Base-by-base conservation (phyloP, 306 rosid genomes). In the Vicia villosa region DNA sequence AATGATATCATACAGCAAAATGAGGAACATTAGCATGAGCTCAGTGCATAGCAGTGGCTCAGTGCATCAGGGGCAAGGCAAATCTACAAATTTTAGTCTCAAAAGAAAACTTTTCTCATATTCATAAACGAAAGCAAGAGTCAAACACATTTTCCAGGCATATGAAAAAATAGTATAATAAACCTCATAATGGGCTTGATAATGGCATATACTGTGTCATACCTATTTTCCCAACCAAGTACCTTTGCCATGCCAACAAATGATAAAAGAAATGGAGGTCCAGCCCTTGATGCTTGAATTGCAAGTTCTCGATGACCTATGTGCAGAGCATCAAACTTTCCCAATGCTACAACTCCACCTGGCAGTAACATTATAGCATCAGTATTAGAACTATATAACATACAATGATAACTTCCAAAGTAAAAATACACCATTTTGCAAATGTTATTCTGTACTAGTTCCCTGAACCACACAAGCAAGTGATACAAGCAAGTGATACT, bases 251-350 rank as follows among this genome's bases (percentile, higher is more conserved):
- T 91, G 71, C 99, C 99, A 58, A 75, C 83, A 82, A 94, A 91
- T 75, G 99, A 94, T 74, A 94, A 75, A 43, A 94, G 95, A 79
- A 94, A 94, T 45, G 99, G 97, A 70, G 83, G 83, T 65, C 99
- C 99, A 42, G 86, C 86, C 81, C 80, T 91, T 24, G 99, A 91
- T 52, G 99, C 99, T 87, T 94, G 92, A 84, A 86, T 84, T 34
- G 90, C 99, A 68, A 91, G 99, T 74, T 91, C 99, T 26, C 99
- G 88, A 73, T 94, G 99, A 38, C 99, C 99, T 56, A 88, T 72
- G 57, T 94, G 99, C 73, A 91, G 86, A 67, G 97, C 97, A 77
- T 94, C 99, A 77, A 88, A 94, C 86, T 94, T 94, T 68, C 99
- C 99, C 82, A 94, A 70, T 17, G 99, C 92, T 43, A 88, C 99